Conservation (phyloP, 305 asterid species). For the Solanum hybrid region DNA sequence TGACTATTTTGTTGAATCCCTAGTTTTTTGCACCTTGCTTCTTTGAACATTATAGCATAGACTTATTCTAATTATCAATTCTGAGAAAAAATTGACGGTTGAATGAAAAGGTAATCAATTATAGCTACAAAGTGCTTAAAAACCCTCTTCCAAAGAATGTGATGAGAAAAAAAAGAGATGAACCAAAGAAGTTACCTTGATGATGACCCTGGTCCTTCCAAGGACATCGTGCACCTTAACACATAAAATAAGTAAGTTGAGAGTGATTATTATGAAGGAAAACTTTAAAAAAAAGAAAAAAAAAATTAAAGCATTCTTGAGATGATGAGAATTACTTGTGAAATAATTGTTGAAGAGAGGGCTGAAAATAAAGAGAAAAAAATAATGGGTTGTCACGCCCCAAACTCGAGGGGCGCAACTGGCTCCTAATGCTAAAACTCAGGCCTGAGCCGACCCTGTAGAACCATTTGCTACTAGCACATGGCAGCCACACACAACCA, state of each 20-base stretch:
- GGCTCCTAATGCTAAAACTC: too few species aligned
- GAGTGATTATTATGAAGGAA: not conserved
- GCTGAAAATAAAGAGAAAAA: too few species aligned
- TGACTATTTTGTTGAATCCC: not conserved
- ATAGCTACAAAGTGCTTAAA: not conserved
- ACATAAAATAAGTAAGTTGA: too few species aligned
- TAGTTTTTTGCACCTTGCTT: not conserved
- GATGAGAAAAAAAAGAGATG: not conserved
- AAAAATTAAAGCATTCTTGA: not conserved
- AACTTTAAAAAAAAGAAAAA: too few species aligned
- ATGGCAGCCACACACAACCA: too few species aligned
- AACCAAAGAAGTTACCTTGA: not conserved
- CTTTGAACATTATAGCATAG: not conserved
- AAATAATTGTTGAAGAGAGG: too few species aligned
- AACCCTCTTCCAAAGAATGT: not conserved
- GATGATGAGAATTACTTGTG: too few species aligned
- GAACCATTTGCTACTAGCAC: too few species aligned
- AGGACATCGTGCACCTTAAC: not conserved
- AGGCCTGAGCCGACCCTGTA: too few species aligned
- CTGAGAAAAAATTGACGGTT: not conserved
- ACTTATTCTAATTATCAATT: not conserved
- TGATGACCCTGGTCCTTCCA: not conserved
- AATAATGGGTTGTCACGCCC: too few species aligned
- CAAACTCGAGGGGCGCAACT: too few species aligned
- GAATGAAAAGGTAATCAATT: not conserved